A percentile compares a stretch with the other conserved stretches of the same genome.
Evolutionary conservation across 768 basidiomycete species (phyloP).

Genomic region (Phaeotremella fagi): DNA sequence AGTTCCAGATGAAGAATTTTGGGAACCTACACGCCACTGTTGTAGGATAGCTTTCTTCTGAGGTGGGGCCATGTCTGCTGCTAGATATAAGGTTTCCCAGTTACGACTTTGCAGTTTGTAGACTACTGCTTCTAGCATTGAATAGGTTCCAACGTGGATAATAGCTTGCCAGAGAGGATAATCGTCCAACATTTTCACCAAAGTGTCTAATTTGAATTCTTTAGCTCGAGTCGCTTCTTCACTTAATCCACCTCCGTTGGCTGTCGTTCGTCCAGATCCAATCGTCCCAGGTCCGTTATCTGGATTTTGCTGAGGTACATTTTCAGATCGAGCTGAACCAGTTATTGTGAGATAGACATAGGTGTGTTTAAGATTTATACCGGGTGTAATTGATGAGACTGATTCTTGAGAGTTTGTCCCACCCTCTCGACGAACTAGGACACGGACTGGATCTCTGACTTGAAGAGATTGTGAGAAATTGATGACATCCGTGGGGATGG

Average conservation of each 20-base stretch:
- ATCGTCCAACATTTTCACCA: conserved; percentile 70
- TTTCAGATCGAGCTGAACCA: conserved; percentile 58
- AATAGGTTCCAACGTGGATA: conserved; percentile 44
- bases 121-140: conserved; percentile 46
- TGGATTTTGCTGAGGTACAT: conserved; percentile 53
- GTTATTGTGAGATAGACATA: conserved; percentile 96
- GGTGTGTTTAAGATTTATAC: conserved; percentile 69
- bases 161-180: conserved; percentile 48
- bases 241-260: conserved; percentile 13
- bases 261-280: conserved; percentile 68
- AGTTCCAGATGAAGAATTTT: conserved; percentile 9
- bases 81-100: conserved; percentile 76
- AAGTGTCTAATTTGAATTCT: conserved; percentile 59
- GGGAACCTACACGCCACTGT: conserved; percentile 53
- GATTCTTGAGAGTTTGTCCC: conserved; percentile 44
- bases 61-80: conserved; percentile 26
- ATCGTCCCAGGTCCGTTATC: conserved; percentile 64
- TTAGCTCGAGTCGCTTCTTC: conserved; percentile 46
- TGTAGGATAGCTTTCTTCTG: conserved; percentile 24
- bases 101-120: conserved; percentile 83
- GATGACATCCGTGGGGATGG: conserved; percentile 83
- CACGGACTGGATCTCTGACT: conserved; percentile 90
- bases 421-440: conserved; percentile 76
- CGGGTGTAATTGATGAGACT: conserved; percentile 39
- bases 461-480: conserved; percentile 91